Evolutionary conservation across 768 basidiomycete genomes (phyloP).

Genomic region (Boletus pseudo-olivaceus): DNA sequence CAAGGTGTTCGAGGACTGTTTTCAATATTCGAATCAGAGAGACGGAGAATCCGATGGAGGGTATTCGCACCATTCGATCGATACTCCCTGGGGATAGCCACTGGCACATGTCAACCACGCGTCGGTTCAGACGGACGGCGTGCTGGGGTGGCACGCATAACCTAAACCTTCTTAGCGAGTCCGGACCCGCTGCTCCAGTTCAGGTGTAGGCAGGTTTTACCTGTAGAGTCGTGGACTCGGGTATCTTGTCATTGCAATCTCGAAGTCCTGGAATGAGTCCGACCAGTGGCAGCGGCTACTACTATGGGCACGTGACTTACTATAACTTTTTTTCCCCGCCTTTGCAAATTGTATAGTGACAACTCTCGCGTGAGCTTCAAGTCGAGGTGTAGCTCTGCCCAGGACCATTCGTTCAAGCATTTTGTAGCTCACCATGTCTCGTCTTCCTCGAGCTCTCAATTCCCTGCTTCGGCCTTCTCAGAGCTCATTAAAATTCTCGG

Average conservation of each 20-base stretch:
- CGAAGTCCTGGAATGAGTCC: neutral
- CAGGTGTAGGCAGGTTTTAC: neutral
- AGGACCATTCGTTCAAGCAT: neutral
- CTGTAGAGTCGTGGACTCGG: neutral
- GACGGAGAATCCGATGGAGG: neutral
- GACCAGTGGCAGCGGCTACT: too few species aligned
- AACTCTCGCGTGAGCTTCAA: slow-evolving; percentile 10
- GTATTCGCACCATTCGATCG: neutral
- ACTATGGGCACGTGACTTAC: slow-evolving; percentile 19
- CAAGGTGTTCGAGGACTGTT: neutral
- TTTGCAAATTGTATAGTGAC: neutral
- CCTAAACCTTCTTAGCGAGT: slow-evolving; percentile 4
- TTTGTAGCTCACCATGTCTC: slow-evolving; percentile 15
- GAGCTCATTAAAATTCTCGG: slow-evolving; percentile 9
- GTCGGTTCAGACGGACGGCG: slow-evolving; percentile 1
- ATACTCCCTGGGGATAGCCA: slow-evolving; percentile 14
- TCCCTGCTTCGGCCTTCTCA: slow-evolving; percentile 10
- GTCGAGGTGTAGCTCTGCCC: neutral
- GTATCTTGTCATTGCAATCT: neutral
- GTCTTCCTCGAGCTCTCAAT: slow-evolving; percentile 16
- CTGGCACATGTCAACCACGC: slow-evolving; percentile 17
- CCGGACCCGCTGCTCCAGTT: neutral
- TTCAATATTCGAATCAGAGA: neutral
- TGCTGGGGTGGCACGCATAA: neutral
- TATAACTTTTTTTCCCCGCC: slow-evolving; percentile 3